A percentile compares a stretch with the other conserved stretches of the same genome.
These are phyloP conservation scores for Fonsecaea monophora DNA, from an alignment of 2,329 filamentous ascomycete genomes.

Conservation along the genomic window DNA sequence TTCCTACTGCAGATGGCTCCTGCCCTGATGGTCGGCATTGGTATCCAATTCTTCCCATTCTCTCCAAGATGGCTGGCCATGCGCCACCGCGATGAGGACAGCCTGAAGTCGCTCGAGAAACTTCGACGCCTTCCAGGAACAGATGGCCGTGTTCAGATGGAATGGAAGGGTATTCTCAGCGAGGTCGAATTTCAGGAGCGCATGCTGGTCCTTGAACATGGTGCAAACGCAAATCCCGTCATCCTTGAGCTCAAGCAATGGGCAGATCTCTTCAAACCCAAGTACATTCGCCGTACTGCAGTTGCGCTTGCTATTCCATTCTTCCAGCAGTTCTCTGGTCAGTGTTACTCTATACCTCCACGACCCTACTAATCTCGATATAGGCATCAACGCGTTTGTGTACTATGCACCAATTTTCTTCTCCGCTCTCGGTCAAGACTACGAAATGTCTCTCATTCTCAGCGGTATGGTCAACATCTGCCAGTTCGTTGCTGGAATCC, in stretches of 20 bases:
- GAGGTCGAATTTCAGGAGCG: constrained; percentile 2
- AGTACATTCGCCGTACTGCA: constrained; percentile 36
- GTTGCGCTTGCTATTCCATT: constrained; percentile 53
- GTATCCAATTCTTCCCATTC: constrained; percentile 56
- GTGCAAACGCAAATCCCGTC: background rate
- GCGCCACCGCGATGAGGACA: constrained; percentile 49
- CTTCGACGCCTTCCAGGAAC: constrained; percentile 52
- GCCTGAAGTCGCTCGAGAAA: constrained; percentile 47
- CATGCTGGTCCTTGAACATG: background rate
- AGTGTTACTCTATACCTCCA: too few relatives aligned
- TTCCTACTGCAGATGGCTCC: constrained; percentile 47
- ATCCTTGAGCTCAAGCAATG: constrained; percentile 7
- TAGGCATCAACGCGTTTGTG: constrained; percentile 55
- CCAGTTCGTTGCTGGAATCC: constrained; percentile 43
- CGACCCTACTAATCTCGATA: constrained; percentile 42
- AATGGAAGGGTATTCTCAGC: constrained; percentile 43
- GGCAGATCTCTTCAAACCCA: constrained; percentile 3
- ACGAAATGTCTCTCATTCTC: constrained; percentile 44
- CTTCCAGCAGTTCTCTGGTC: constrained; percentile 56
- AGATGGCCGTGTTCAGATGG: constrained; percentile 54
- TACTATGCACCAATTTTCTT: constrained; percentile 55
- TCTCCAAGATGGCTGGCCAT: constrained; percentile 56
- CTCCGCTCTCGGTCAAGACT: constrained; percentile 41
- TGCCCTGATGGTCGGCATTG: constrained; percentile 45
- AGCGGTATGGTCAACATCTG: constrained; percentile 48